Percentiles rank a stretch among this genome's conserved stretches.
Conservation (phyloP, 352 stramenopile genomes). For the Globisporangium carolinianum region DNA sequence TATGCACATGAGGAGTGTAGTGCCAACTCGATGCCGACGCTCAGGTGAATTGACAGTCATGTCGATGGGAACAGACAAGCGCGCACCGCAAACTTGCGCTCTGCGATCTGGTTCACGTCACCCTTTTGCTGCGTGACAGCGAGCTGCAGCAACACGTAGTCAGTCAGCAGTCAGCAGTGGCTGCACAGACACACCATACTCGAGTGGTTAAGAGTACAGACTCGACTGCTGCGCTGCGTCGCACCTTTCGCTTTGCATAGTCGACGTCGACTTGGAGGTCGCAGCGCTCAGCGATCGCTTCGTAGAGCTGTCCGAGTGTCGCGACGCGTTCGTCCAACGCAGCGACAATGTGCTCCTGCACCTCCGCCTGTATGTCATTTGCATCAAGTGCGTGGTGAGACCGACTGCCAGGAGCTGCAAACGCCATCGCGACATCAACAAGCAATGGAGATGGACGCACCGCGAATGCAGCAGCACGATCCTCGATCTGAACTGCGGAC, state of each 20-base stretch:
- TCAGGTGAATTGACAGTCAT: too few species aligned
- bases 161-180: not conserved
- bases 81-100: constrained; percentile 47
- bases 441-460: not conserved
- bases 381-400: not conserved
- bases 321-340: constrained; percentile 35
- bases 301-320: constrained; percentile 27
- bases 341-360: constrained; percentile 25
- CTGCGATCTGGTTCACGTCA: constrained; percentile 47
- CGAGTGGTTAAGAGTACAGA: too few species aligned
- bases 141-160: constrained; percentile 21
- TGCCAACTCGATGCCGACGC: not conserved
- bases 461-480: constrained; percentile 9
- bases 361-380: constrained; percentile 26
- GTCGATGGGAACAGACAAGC: too few species aligned
- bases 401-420: too few species aligned
- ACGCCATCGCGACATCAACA: not conserved
- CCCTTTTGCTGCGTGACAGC: constrained; percentile 45
- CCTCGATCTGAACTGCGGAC: constrained; percentile 10
- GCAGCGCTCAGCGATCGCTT: constrained; percentile 31
- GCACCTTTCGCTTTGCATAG: constrained; percentile 62
- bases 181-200: not conserved
- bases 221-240: too few species aligned
- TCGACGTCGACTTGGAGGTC: constrained; percentile 64
- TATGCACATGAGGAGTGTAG: not conserved